Evolutionary conservation across 129 eudicot genomes (phyloP), one percentile per base, ranked within the genome.

Genomic region (Heracleum sosnowskyi): DNA sequence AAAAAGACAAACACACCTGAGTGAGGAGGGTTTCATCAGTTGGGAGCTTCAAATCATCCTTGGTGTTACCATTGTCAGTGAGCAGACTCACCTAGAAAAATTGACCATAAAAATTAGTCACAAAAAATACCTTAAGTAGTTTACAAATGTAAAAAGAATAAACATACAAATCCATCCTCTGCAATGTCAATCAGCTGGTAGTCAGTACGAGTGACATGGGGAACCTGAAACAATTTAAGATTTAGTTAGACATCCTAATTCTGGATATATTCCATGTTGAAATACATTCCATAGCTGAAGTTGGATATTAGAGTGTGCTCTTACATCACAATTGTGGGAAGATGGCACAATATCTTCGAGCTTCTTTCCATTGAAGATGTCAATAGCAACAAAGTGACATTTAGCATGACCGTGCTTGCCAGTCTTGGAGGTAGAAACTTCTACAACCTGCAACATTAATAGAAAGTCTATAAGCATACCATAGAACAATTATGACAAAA

Each of bases 321-420:
- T 69, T 86, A 88, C 96, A 82, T 90, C 96, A 82, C 96, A 90
- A 55, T 88, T 90, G 82, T 90, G 96, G 69, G 92, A 91, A 17
- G 93, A 91, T 20, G 93, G 96, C 2, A 91, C 96, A 45, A 91
- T 88, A 86, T 91, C 96, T 78, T 91, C 96, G 33, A 89, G 97
- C 89, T 91, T 91, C 83, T 91, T 91, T 17, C 84, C 84, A 74
- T 83, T 89, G 79, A 91, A 91, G 87, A 89, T 91, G 75, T 91
- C 97, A 75, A 91, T 87, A 1, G 82, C 91, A 72, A 91, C 97
- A 87, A 91, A 91, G 83, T 89, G 93, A 79, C 93, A 89, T 79
- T 91, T 87, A 47, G 97, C 91, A 62, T 90, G 96, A 26, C 96
- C 96, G 10, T 90, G 92, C 91, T 88, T 88, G 77, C 96, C 96